Conservation (phyloP, 2,329 filamentous ascomycete species). For the Exophiala bonariae region DNA sequence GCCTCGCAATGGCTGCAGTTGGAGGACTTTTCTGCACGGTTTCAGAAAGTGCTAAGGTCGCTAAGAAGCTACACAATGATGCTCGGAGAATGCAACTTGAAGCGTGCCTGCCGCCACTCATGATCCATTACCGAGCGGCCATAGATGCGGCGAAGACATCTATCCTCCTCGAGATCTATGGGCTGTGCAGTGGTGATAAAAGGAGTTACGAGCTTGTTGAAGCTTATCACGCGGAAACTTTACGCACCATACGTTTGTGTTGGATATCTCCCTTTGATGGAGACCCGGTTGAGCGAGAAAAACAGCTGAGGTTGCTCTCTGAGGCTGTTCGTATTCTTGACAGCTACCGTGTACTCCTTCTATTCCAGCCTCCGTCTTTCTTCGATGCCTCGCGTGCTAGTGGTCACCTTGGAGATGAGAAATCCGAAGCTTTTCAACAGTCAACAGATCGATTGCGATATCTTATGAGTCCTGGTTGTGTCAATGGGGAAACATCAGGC, state of each 20-base stretch:
- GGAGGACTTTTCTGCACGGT: not conserved
- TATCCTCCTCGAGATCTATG: not conserved
- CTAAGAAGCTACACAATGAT: not conserved
- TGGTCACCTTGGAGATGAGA: too few relatives aligned
- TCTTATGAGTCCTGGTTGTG: too few relatives aligned
- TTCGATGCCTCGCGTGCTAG: too few relatives aligned
- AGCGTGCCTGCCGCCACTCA: not conserved
- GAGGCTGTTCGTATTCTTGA: not conserved
- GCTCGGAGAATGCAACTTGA: not conserved
- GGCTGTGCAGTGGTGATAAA: not conserved
- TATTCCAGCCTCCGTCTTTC: not conserved
- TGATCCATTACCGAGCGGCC: not conserved
- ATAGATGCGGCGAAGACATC: not conserved
- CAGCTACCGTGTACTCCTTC: not conserved
- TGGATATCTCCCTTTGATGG: not conserved
- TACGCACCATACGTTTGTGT: not conserved
- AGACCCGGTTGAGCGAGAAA: not conserved
- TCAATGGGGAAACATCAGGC: conserved; percentile 8
- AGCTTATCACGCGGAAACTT: not conserved
- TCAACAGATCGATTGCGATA: too few relatives aligned
- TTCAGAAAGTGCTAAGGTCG: not conserved
- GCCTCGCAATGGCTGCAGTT: not conserved
- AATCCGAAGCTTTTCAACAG: too few relatives aligned
- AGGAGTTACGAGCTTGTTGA: not conserved
- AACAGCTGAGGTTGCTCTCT: not conserved